Percentiles rank a stretch among this genome's conserved stretches.
phyloP scores from a whole-genome alignment of 768 basidiomycete genomes.

The Favolaschia claudopus region DNA sequence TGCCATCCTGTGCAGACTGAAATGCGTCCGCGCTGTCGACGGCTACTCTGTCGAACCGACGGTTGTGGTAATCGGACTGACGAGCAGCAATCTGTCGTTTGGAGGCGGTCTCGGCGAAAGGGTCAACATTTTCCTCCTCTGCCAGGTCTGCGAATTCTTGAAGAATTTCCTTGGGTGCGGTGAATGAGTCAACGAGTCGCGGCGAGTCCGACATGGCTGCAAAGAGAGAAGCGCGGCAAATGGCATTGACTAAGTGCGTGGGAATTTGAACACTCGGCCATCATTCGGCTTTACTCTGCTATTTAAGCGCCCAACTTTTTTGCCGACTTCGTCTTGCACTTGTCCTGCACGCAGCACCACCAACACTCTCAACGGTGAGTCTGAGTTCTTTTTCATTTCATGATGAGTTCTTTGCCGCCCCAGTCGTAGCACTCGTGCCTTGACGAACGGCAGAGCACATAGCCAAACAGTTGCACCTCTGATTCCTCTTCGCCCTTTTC shows the following conservation, averaged over 20 bases:
- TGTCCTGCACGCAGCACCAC: not conserved
- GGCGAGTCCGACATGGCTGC: slow-evolving; percentile 67
- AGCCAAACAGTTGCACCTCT: slow-evolving; percentile 76
- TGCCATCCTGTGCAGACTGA: slow-evolving; percentile 68
- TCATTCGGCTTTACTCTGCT: slow-evolving; percentile 11
- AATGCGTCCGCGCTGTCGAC: slow-evolving; percentile 86
- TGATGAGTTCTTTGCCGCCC: slow-evolving; percentile 81
- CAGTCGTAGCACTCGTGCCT: slow-evolving; percentile 68
- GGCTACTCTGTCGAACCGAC: slow-evolving; percentile 86
- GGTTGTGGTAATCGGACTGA: slow-evolving; percentile 94
- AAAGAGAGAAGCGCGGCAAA: not conserved
- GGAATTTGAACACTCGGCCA: slow-evolving; percentile 29
- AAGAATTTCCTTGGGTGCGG: slow-evolving; percentile 91
- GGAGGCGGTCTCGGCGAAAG: slow-evolving; percentile 91
- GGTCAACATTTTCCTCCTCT: slow-evolving; percentile 92
- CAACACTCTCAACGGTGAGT: slow-evolving; percentile 39
- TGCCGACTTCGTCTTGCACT: slow-evolving; percentile 9
- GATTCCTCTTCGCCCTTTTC: slow-evolving; percentile 39
- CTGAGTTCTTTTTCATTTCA: slow-evolving; percentile 9
- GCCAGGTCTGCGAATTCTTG: slow-evolving; percentile 94
- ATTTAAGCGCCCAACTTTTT: slow-evolving; percentile 29
- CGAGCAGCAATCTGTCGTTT: slow-evolving; percentile 93
- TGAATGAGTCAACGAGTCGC: slow-evolving; percentile 88
- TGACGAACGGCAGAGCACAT: slow-evolving; percentile 75
- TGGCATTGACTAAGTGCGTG: slow-evolving; percentile 16